Conservation (phyloP, 495 filamentous ascomycete genomes). For the Daldinia concentrica region DNA sequence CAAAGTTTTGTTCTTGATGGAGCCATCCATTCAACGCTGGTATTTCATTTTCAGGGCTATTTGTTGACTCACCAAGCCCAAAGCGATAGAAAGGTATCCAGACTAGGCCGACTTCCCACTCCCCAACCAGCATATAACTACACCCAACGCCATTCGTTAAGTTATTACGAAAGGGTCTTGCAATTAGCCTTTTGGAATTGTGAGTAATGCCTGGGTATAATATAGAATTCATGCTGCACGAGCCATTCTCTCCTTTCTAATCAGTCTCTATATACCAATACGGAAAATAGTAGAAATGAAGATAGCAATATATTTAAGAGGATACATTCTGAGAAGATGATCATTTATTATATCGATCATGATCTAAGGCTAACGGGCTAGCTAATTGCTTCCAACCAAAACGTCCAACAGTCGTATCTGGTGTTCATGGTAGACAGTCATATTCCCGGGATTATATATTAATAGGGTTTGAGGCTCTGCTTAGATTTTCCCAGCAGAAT, state of each 20-base stretch:
- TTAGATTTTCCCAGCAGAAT: neutral
- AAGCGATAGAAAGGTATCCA: too few relatives aligned
- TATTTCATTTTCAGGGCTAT: too few relatives aligned
- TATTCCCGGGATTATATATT: constrained; percentile 2
- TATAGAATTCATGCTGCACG: neutral
- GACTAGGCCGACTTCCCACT: too few relatives aligned
- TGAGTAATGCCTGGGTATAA: neutral
- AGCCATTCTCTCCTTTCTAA: neutral
- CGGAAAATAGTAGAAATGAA: neutral
- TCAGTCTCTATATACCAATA: neutral
- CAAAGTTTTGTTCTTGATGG: too few relatives aligned
- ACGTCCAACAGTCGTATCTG: neutral
- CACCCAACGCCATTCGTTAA: neutral
- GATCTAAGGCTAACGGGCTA: constrained; percentile 2
- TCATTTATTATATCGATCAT: neutral
- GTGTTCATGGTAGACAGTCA: neutral
- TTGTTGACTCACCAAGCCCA: too few relatives aligned
- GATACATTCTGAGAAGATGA: neutral
- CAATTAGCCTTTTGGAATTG: neutral
- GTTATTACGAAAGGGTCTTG: neutral
- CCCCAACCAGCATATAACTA: neutral
- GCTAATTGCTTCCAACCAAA: constrained; percentile 6
- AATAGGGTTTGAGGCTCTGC: neutral
- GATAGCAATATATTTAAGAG: neutral
- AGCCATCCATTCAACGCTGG: too few relatives aligned